A percentile compares a stretch with the other conserved stretches of the same genome.
These are phyloP conservation scores for Acer negundo DNA, from an alignment of 345 rosid genomes.

Conservation along the genomic window DNA sequence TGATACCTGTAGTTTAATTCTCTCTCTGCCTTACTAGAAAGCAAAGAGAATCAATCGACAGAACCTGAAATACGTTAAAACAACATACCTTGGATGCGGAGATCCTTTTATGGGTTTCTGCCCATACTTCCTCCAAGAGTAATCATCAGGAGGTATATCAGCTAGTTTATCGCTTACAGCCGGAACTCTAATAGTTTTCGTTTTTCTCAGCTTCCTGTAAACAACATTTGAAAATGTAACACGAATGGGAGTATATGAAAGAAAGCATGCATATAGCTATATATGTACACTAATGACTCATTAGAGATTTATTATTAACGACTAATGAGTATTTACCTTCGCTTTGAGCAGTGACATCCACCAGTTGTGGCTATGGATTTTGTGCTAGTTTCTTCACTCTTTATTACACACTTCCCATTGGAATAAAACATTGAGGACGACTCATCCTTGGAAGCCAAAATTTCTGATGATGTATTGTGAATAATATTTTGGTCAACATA, in stretches of 20 bases:
- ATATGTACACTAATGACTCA: too few relatives aligned
- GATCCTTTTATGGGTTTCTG: conserved; percentile 47
- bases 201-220: conserved; percentile 31
- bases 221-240: background rate
- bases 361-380: conserved; percentile 30
- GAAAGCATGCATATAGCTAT: background rate
- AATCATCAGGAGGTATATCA: conserved; percentile 39
- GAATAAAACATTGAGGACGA: conserved; percentile 7
- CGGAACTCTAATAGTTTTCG: conserved; percentile 35
- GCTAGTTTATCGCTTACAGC: conserved; percentile 30
- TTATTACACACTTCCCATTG: conserved; percentile 12
- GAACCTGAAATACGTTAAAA: too few relatives aligned
- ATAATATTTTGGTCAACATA: conserved; percentile 11
- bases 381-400: conserved; percentile 14
- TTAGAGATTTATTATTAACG: background rate
- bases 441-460: conserved; percentile 18
- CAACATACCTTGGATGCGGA: conserved; percentile 41
- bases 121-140: conserved; percentile 43
- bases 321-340: conserved; percentile 22
- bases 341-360: conserved; percentile 35
- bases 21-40: too few relatives aligned
- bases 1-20: background rate
- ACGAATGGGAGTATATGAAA: background rate
- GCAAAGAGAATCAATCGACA: too few relatives aligned
- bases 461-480: conserved; percentile 24